Evolutionary conservation across 495 filamentous ascomycete species (phyloP).

Genomic region (Pyronema omphalodes): DNA sequence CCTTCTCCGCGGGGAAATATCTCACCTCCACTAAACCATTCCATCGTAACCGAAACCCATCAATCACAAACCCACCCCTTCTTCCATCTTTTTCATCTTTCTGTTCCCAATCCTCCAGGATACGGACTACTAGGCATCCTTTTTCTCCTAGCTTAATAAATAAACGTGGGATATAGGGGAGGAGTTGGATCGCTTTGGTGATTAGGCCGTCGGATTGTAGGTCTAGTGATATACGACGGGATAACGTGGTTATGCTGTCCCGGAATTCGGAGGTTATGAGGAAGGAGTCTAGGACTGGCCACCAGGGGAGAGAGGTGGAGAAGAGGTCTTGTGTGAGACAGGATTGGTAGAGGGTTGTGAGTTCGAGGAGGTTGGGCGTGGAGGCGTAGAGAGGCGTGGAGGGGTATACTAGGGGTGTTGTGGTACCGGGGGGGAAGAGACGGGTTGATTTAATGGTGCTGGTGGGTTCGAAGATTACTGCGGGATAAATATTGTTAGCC

Average conservation of each 20-base stretch:
- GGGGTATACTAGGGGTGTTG: conserved; percentile 34
- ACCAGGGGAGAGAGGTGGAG: conserved; percentile 48
- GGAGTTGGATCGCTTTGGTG: conserved; percentile 63
- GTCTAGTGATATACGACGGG: conserved; percentile 35
- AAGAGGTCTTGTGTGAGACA: conserved; percentile 48
- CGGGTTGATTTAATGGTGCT: conserved; percentile 55
- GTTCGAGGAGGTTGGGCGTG: conserved; percentile 68
- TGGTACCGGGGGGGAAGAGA: conserved; percentile 34
- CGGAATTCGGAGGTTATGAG: conserved; percentile 27
- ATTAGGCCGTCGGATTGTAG: conserved; percentile 68
- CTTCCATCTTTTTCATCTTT: not conserved
- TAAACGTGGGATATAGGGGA: conserved; percentile 70
- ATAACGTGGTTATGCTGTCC: conserved; percentile 31
- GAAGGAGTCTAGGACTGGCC: conserved; percentile 56
- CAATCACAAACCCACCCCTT: too few species aligned
- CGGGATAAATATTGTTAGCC: conserved; percentile 10
- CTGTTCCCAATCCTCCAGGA: conserved; percentile 45
- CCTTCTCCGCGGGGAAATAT: conserved; percentile 48
- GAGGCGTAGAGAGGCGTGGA: conserved; percentile 44
- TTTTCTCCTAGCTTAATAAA: conserved; percentile 64
- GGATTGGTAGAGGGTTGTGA: conserved; percentile 45
- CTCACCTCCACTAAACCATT: conserved; percentile 48
- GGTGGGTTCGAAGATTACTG: conserved; percentile 81
- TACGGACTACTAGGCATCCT: conserved; percentile 60
- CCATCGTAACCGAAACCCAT: not conserved